Evolutionary conservation across 768 basidiomycete genomes (phyloP), one percentile per base, ranked within the genome.

Genomic region (Rhodosporidiobolus sp.): DNA sequence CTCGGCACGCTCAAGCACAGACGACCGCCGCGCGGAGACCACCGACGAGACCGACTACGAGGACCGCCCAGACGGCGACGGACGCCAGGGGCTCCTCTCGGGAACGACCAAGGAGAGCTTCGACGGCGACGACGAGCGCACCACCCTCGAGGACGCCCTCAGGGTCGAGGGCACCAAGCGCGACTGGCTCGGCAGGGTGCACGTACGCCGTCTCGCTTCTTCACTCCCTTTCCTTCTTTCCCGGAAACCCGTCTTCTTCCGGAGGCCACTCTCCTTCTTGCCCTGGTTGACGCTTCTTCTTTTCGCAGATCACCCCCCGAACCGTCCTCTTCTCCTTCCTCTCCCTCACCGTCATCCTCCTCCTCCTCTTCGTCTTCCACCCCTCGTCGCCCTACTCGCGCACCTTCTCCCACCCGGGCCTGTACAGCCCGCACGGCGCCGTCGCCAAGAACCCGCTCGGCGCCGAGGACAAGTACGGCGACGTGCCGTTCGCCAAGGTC

Each of bases 401-500:
- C 28, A 9, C 34, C 20, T 38, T 6, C 11, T 64, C 63, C 5
- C 6, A 35, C 22, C 3, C 62, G 5, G 45, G 45, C 32, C 12
- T 54, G 28, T 43, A 43, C 55, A 52, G 57, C 52, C 48, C 65
- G 3, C 61, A 30, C 30, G 67, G 66, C 11, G 12, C 46, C 4
- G 17, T 62, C 54, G 34, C 67, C 0, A 1, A 52, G 4, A 75
- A 75, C 50, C 74, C 74, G 3, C 59, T 75, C 3, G 53, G 53
- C 0, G 11, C 34, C 0, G 74, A 65, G 43, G 62, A 32, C 16
- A 70, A 66, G 52, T 73, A 67, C 35, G 68, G 35, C 34, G 72
- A 70, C 35, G 66, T 70, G 26, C 75, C 75, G 26, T 76, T 76
- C 52, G 75, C 75, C 1, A 46, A 48, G 9, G 63, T 76, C 53